Base-by-base conservation (phyloP, 441 rosid genomes). In the Populus tomentosa region DNA sequence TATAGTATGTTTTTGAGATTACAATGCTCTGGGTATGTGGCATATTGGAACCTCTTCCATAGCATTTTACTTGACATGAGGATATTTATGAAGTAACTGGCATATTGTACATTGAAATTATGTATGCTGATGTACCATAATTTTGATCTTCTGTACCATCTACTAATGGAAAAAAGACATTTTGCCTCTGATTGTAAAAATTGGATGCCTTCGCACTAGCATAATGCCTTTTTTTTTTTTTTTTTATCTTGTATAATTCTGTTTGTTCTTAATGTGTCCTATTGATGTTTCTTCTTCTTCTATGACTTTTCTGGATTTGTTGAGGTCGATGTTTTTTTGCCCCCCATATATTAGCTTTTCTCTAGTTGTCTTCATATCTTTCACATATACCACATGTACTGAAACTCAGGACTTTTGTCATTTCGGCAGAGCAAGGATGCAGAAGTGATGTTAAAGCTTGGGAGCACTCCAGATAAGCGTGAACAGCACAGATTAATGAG, bases 391-490 rank as follows among this genome's bases (percentile, higher is more conserved):
- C 10, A 2, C 13, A 8, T 62, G 10, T 50, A 28, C 21, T 21
- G 64, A 71, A 24, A 23, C 21, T 8, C 33, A 1, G 11, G 30
- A 38, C 64, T 21, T 75, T 76, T 42, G n/a, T 63, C 32, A 21
- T 76, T 78, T 80, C 81, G 71, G 73, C 84, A 95, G 99, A 94
- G 97, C 80, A 95, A 92, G 75, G 99, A 94, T 89, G 98, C 97
- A 30, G 99, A 95, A 80, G 94, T 94, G 61, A 91, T 92, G 97
- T 81, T 95, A 84, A 95, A 95, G 85, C 92, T 95, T 76, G 99
- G 99, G 79, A 95, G 97, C 82, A 95, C 93, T 28, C 90, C 92
- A 4, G 95, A 91, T 81, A 95, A 95, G 85, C 91, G 94, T 65
- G 97, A 94, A 75, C 98, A 92, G 79, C 85, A 95, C 69, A 84